Base-by-base conservation (phyloP, 2,329 filamentous ascomycete species). In the Diaporthe caulivora region DNA sequence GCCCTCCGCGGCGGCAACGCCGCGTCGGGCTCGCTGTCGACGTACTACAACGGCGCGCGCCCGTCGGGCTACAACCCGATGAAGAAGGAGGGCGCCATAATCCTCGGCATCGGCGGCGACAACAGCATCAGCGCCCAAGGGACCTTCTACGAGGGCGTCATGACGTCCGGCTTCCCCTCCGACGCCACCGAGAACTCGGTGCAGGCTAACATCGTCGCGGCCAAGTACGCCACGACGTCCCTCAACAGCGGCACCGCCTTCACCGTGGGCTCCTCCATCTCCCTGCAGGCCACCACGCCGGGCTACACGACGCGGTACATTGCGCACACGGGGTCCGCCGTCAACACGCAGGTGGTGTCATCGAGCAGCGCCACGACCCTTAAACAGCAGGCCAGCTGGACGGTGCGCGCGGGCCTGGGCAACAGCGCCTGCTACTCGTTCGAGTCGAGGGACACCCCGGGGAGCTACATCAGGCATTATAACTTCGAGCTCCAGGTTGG, bases 71-170 rank as follows among this genome's bases (percentile, higher is more conserved):
- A 92, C 81, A 88, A 91, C 78, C 86, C 87, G 0, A 93, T 92
- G 91, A 83, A 77, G 76, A 92, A 92, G 76, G 90, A 93, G 78
- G 91, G 91, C 17, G 87, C 90, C 72, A 91, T 93, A 57, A 86
- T 92, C 73, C 88, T 92, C n/a, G 91, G 91, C n/a, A 92, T 92
- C 70, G 91, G 91, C n/a, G 91, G 91, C 10, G 91, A 92, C 77
- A 93, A 91, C 82, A 91, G 88, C 78, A 82, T 84, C 76, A 77
- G 87, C 60, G 90, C 85, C 0, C 88, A 91, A 78, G 90, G 91
- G 34, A 92, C 90, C 0, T 91, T 91, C 78, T 91, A 92, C 80
- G 91, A 92, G 80, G 91, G 90, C 31, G 90, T 88, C 31, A 91
- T 92, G 89, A 92, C 90, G 18, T 81, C 84, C 0, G 89, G 90